These are phyloP conservation scores for Pyronema omphalodes DNA, from an alignment of 495 filamentous ascomycete genomes.

Conservation along the genomic window DNA sequence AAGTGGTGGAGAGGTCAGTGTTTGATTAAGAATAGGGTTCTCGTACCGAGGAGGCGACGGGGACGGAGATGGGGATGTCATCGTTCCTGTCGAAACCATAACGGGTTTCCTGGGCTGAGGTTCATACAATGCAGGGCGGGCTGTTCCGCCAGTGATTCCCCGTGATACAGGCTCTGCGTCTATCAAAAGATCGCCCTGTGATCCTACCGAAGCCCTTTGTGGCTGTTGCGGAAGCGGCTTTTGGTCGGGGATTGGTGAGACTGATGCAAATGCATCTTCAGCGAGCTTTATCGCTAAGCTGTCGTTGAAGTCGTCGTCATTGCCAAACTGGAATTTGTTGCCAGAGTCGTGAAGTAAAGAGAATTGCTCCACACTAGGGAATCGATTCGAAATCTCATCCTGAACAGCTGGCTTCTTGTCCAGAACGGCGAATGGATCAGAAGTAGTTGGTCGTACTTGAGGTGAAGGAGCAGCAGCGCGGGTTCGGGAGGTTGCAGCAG, in stretches of 20 bases:
- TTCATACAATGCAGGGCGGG: slow-evolving; percentile 19
- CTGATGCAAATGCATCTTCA: slow-evolving; percentile 61
- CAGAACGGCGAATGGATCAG: slow-evolving; percentile 77
- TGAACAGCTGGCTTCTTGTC: slow-evolving; percentile 41
- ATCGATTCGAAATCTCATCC: slow-evolving; percentile 70
- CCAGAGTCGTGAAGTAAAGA: slow-evolving; percentile 72
- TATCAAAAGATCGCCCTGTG: slow-evolving; percentile 25
- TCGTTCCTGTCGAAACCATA: slow-evolving; percentile 89
- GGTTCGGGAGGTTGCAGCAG: slow-evolving; percentile 18
- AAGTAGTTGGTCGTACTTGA: slow-evolving; percentile 48
- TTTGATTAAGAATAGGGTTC: slow-evolving; percentile 23
- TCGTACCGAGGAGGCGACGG: slow-evolving; percentile 35
- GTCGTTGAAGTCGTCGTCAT: slow-evolving; percentile 46
- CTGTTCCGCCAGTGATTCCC: slow-evolving; percentile 11
- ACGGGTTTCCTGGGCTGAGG: slow-evolving; percentile 35
- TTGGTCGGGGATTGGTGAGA: slow-evolving; percentile 15
- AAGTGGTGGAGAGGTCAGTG: slow-evolving; percentile 15
- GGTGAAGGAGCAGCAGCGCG: slow-evolving; percentile 24
- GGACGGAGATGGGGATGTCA: slow-evolving; percentile 52
- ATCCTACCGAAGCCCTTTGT: slow-evolving; percentile 12
- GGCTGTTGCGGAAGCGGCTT: no score
- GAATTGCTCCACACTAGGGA: slow-evolving; percentile 88
- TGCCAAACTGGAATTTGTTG: slow-evolving; percentile 73
- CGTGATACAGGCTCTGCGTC: slow-evolving; percentile 13
- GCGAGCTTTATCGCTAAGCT: slow-evolving; percentile 68